Percentiles rank a stretch among this genome's conserved stretches.
phyloP scores from a whole-genome alignment of 2,329 filamentous ascomycete genomes.

The Coniosporium tulheliwenetii region DNA sequence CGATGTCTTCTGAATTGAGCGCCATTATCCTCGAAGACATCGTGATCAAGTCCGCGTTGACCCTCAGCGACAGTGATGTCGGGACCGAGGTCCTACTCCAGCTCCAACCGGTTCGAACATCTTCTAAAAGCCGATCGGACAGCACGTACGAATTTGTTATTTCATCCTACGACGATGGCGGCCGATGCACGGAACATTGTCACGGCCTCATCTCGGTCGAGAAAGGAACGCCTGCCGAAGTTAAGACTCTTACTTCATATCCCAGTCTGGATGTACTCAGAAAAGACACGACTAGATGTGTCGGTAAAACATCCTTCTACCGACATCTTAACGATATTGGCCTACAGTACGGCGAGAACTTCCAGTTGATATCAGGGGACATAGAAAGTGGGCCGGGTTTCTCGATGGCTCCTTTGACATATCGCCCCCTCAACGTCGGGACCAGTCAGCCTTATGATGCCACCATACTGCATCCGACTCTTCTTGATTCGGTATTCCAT shows the following conservation, averaged over 20 bases:
- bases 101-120: conserved; percentile 5
- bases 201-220: conserved; percentile 9
- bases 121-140: conserved; percentile 6
- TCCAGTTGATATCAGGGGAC: conserved; percentile 8
- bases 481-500: conserved; percentile 10
- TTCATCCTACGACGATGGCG: conserved; percentile 7
- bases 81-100: conserved; percentile 9
- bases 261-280: conserved; percentile 4
- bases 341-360: conserved; percentile 9
- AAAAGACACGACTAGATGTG: conserved; percentile 5
- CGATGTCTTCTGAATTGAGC: conserved; percentile 1
- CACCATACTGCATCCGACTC: conserved; percentile 8
- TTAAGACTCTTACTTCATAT: conserved; percentile 3
- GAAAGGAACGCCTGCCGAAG: conserved; percentile 4
- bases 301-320: conserved; percentile 5
- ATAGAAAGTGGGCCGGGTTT: conserved; percentile 9
- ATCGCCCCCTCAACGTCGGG: conserved; percentile 3
- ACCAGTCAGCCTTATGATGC: conserved; percentile 1
- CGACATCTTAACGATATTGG: conserved; percentile 7
- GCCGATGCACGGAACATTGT: conserved; percentile 8
- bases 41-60: conserved; percentile 7
- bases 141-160: conserved; percentile 11
- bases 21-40: conserved; percentile 4
- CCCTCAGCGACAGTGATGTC: conserved; percentile 7
- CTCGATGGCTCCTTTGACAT: conserved; percentile 7